These are phyloP conservation scores for Leonotis leonurus DNA, from an alignment of 257 asterid species.

Conservation along the genomic window DNA sequence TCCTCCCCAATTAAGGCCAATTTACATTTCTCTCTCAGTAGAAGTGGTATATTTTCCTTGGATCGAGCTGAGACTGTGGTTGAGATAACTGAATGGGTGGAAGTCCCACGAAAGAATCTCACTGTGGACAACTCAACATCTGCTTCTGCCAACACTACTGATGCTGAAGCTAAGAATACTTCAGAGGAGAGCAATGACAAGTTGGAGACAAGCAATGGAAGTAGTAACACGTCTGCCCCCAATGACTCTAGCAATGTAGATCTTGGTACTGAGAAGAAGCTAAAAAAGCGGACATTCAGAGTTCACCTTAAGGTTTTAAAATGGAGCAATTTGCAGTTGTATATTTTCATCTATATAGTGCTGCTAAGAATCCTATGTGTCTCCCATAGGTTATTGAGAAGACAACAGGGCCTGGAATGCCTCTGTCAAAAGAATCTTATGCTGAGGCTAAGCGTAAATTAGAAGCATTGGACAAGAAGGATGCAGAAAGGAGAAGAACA, in stretches of 20 bases:
- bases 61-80: constrained; percentile 90
- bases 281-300: constrained; percentile 84
- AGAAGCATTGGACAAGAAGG: constrained; percentile 82
- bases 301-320: constrained; percentile 70
- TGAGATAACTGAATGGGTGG: constrained; percentile 98
- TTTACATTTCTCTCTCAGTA: constrained; percentile 89
- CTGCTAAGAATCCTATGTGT: constrained; percentile 15
- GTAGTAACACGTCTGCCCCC: constrained; percentile 34
- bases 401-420: constrained; percentile 79
- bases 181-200: constrained; percentile 58
- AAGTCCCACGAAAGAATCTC: constrained; percentile 78
- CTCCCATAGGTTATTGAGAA: constrained; percentile 61
- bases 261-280: constrained; percentile 74
- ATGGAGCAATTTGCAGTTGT: neutral
- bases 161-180: constrained; percentile 35
- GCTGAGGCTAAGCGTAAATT: constrained; percentile 60
- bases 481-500: constrained; percentile 88
- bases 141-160: constrained; percentile 50
- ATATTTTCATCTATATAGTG: neutral
- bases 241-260: constrained; percentile 45
- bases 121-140: constrained; percentile 74
- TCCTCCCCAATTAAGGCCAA: constrained; percentile 93
- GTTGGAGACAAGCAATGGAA: constrained; percentile 35
- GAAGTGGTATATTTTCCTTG: constrained; percentile 80
- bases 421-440: constrained; percentile 63